A percentile compares a stretch with the other conserved stretches of the same genome.
Conservation (phyloP, 352 stramenopile genomes). For the Pythium angustatum region DNA sequence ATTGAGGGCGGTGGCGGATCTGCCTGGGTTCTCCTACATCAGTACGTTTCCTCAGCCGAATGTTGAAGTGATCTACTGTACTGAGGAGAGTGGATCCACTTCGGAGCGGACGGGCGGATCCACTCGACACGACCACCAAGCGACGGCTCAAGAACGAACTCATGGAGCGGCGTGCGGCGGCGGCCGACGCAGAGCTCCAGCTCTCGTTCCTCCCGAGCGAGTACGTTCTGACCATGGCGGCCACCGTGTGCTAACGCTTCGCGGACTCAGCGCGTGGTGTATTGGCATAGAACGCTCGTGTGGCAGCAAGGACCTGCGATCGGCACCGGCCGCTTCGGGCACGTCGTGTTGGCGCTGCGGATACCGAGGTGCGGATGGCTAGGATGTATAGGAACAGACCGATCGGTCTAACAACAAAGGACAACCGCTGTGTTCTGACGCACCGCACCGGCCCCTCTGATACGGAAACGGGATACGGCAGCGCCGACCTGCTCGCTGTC, state of each 20-base stretch:
- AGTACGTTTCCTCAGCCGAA: neutral
- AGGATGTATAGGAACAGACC: too few relatives aligned
- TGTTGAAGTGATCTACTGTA: slow-evolving; percentile 2
- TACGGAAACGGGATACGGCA: too few relatives aligned
- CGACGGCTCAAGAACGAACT: too few relatives aligned
- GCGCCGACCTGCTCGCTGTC: slow-evolving; percentile 81
- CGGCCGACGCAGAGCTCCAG: slow-evolving; percentile 32
- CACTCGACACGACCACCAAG: neutral
- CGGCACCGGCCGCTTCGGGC: slow-evolving; percentile 69
- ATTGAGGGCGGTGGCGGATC: neutral
- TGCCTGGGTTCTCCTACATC: neutral
- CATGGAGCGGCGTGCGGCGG: neutral
- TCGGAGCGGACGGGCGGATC: neutral
- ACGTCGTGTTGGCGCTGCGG: slow-evolving; percentile 68
- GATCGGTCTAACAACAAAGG: too few relatives aligned
- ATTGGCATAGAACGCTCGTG: slow-evolving; percentile 43
- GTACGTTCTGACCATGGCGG: slow-evolving; percentile 24
- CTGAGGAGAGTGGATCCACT: neutral
- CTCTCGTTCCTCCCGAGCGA: slow-evolving; percentile 53
- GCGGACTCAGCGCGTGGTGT: neutral
- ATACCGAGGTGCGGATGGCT: slow-evolving; percentile 44
- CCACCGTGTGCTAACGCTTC: too few relatives aligned
- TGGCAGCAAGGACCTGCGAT: slow-evolving; percentile 72
- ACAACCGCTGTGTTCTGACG: too few relatives aligned
- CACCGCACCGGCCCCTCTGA: too few relatives aligned